Evolutionary conservation across 345 rosid species (phyloP).

Genomic region (Physaria fendleri): DNA sequence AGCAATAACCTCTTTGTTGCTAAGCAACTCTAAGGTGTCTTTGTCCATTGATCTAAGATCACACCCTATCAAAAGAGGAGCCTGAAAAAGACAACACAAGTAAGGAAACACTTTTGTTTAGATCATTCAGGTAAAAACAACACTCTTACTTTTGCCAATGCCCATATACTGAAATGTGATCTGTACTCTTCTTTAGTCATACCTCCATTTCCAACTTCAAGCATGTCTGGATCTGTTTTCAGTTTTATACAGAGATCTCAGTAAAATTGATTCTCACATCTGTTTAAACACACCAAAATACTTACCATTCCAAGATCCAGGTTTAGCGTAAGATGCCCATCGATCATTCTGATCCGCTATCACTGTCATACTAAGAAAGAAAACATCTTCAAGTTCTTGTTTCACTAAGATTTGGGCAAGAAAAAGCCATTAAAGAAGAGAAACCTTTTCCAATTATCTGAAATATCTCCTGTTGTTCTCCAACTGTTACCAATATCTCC

Average conservation of each 20-base stretch:
- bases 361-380: slow-evolving; percentile 48
- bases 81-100: slow-evolving; percentile 33
- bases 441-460: slow-evolving; percentile 68
- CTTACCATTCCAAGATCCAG: slow-evolving; percentile 92
- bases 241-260: neutral
- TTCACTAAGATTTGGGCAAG: neutral
- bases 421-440: neutral
- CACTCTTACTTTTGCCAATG: slow-evolving; percentile 58
- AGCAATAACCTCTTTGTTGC: slow-evolving; percentile 73
- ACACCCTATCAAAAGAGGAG: slow-evolving; percentile 73
- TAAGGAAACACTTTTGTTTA: neutral
- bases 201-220: slow-evolving; percentile 97
- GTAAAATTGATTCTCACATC: neutral
- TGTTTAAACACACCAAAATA: neutral
- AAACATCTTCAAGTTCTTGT: neutral
- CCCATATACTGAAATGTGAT: slow-evolving; percentile 91
- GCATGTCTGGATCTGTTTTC: slow-evolving; percentile 94
- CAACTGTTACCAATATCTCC: slow-evolving; percentile 79
- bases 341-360: slow-evolving; percentile 64
- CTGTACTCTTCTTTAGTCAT: slow-evolving; percentile 75
- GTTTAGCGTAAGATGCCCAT: slow-evolving; percentile 77
- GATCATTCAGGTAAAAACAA: neutral
- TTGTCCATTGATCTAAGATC: slow-evolving; percentile 63
- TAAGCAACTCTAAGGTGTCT: slow-evolving; percentile 42
- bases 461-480: slow-evolving; percentile 82